A percentile compares a stretch with the other conserved stretches of the same genome.
phyloP scores from a whole-genome alignment of 768 basidiomycete genomes.

The Naganishia vaughanmartiniae region DNA sequence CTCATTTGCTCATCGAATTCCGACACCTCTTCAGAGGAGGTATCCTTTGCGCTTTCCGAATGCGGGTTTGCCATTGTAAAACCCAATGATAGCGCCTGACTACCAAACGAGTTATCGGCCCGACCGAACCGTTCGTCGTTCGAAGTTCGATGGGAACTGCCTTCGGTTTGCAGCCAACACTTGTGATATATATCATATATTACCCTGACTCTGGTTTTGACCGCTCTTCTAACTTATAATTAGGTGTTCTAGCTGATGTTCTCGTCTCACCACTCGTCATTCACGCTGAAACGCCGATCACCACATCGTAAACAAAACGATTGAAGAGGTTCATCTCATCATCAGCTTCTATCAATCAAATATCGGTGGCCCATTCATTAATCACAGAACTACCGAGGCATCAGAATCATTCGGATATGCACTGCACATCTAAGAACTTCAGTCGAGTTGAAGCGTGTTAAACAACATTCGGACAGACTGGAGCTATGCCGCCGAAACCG shows the following conservation, averaged over 20 bases:
- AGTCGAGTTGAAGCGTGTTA: not conserved
- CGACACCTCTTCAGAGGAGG: not conserved
- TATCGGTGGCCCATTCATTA: not conserved
- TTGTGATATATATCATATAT: too few relatives aligned
- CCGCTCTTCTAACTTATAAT: too few relatives aligned
- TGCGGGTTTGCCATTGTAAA: not conserved
- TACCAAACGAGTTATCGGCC: too few relatives aligned
- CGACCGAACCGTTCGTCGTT: too few relatives aligned
- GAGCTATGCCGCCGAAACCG: conserved; percentile 7
- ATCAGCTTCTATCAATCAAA: not conserved
- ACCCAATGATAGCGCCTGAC: not conserved
- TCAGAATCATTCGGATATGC: not conserved
- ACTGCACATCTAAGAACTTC: not conserved
- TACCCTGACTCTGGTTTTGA: too few relatives aligned
- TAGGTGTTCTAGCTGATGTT: too few relatives aligned
- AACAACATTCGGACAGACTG: not conserved
- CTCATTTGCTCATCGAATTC: conserved; percentile 5
- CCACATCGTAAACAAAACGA: conserved; percentile 8
- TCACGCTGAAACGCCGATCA: conserved; percentile 15
- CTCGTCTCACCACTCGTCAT: too few relatives aligned
- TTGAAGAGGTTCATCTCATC: not conserved
- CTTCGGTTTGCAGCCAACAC: too few relatives aligned
- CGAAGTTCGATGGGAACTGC: too few relatives aligned
- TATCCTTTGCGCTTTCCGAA: not conserved
- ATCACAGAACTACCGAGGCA: too few relatives aligned